Conservation (phyloP, 441 rosid genomes). For the Flueggea neowawraea region DNA sequence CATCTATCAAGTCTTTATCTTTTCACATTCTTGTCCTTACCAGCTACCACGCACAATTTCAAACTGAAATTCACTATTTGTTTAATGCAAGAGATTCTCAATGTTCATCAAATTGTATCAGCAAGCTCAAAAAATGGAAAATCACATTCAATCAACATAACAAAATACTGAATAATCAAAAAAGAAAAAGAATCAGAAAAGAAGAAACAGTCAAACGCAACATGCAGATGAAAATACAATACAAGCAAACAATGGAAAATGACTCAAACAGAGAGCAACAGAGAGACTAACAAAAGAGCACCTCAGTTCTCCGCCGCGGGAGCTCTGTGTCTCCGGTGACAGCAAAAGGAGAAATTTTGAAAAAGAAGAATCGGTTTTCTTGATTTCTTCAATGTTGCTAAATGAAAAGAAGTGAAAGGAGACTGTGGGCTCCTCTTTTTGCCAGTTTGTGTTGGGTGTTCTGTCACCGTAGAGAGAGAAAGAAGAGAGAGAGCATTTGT, state of each 20-base stretch:
- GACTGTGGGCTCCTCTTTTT: slow-evolving; percentile 17
- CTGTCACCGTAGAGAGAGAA: no score
- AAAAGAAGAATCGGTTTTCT: no score
- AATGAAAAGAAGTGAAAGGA: neutral
- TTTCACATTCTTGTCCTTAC: neutral
- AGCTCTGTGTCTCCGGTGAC: neutral
- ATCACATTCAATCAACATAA: no score
- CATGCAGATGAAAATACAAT: no score
- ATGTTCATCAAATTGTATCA: neutral
- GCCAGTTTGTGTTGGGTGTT: no score
- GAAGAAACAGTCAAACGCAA: no score
- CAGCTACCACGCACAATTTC: neutral
- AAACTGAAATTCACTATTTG: neutral
- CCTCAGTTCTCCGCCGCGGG: no score
- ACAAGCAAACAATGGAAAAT: no score
- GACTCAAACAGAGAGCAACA: neutral
- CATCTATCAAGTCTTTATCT: neutral
- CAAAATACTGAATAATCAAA: no score
- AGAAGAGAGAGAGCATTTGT: slow-evolving; percentile 3
- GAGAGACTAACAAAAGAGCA: neutral
- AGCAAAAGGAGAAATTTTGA: neutral
- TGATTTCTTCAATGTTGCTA: no score
- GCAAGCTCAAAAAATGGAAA: no score
- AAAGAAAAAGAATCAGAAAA: neutral
- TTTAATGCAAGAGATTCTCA: neutral